phyloP scores from a whole-genome alignment of 129 eudicot species.

The Pseudognaphalium luteoalbum region DNA sequence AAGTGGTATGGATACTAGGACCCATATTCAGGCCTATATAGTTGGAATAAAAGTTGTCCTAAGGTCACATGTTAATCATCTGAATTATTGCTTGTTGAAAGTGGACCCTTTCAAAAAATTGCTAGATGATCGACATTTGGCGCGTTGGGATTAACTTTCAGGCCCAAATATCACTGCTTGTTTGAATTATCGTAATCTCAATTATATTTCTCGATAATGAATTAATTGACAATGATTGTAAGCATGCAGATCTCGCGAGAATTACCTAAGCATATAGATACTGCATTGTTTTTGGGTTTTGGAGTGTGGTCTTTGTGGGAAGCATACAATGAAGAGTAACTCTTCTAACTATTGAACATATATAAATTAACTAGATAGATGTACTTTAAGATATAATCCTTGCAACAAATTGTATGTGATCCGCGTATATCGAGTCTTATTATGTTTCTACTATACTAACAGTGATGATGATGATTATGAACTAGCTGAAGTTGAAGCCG shows the following conservation, averaged over 20 bases:
- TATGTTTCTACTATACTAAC: constrained; percentile 1
- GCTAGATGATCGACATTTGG: too few species aligned
- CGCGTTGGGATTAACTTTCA: too few species aligned
- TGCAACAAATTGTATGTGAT: too few species aligned
- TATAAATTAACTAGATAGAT: not conserved
- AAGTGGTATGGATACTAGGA: too few species aligned
- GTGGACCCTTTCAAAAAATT: too few species aligned
- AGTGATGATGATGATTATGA: constrained; percentile 60
- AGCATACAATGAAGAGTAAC: constrained; percentile 69
- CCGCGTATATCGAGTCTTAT: not conserved
- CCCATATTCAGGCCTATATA: too few species aligned
- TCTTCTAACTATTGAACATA: not conserved
- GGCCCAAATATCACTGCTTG: not conserved
- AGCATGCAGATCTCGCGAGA: constrained; percentile 63
- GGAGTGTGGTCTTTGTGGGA: constrained; percentile 98
- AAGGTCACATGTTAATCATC: too few species aligned
- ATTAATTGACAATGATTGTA: constrained; percentile 10
- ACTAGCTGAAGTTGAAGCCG: constrained; percentile 82
- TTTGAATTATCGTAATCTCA: not conserved
- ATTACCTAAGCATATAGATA: constrained; percentile 75
- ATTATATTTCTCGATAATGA: not conserved
- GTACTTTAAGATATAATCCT: not conserved
- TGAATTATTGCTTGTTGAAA: too few species aligned
- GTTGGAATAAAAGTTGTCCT: too few species aligned
- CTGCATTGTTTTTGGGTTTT: constrained; percentile 75